Evolutionary conservation across 2,329 filamentous ascomycete species (phyloP).

Genomic region (Bimuria novae-zelandiae): DNA sequence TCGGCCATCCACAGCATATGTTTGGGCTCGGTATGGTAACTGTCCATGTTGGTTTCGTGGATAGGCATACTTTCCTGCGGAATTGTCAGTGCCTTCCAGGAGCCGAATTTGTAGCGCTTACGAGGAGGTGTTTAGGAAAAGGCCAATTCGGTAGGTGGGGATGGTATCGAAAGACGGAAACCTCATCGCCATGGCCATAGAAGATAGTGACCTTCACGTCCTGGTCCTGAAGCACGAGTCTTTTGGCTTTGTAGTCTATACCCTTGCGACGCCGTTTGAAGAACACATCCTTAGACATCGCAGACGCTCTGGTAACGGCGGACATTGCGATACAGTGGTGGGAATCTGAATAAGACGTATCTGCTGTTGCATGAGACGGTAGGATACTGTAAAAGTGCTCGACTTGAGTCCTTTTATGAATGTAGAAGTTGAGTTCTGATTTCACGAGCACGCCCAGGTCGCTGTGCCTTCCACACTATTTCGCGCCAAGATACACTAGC

Average conservation of each 20-base stretch:
- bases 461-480: no score
- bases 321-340: not conserved
- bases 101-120: not conserved
- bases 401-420: not conserved
- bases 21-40: not conserved
- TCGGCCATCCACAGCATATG: not conserved
- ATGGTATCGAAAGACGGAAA: constrained; percentile 9
- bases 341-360: not conserved
- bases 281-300: constrained; percentile 2
- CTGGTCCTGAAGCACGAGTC: constrained; percentile 5
- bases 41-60: not conserved
- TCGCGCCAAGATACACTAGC: not conserved
- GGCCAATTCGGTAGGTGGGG: constrained; percentile 7
- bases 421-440: not conserved
- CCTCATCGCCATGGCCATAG: constrained; percentile 6
- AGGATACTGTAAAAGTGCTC: not conserved
- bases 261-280: constrained; percentile 7
- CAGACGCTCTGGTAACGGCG: not conserved
- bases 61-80: not conserved
- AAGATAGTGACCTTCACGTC: constrained; percentile 9
- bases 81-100: not conserved
- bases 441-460: not conserved
- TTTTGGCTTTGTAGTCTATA: constrained; percentile 6
- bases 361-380: not conserved
- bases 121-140: not conserved